These are phyloP conservation scores for Breviolum minutum DNA, from an alignment of 73 alveolate species.

Conservation along the genomic window DNA sequence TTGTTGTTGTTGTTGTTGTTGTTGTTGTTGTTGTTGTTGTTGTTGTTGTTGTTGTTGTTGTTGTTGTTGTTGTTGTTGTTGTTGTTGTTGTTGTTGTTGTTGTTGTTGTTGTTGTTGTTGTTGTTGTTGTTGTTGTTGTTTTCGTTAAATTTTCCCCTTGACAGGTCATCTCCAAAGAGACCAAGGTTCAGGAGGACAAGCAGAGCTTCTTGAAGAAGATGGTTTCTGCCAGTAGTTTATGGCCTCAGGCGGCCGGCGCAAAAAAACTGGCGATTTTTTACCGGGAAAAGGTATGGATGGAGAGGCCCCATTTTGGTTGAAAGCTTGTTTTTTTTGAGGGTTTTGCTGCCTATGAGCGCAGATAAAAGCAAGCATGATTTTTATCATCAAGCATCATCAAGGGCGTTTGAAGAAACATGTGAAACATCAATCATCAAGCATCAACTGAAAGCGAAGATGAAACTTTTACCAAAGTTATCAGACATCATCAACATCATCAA, in stretches of 20 bases:
- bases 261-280: neutral
- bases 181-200: neutral
- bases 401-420: no score
- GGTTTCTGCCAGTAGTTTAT: conserved; percentile 51
- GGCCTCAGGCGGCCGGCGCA: conserved; percentile 24
- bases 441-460: no score
- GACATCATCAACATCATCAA: no score
- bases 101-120: conserved; percentile 3
- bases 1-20: neutral
- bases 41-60: conserved; percentile 3
- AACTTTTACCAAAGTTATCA: no score
- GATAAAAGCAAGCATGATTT: no score
- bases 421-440: no score
- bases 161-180: neutral
- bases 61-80: conserved; percentile 1
- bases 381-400: no score
- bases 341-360: no score
- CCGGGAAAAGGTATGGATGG: no score
- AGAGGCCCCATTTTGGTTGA: no score
- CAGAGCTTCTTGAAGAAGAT: conserved; percentile 49
- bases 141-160: neutral
- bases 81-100: conserved; percentile 3
- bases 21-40: neutral
- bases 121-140: neutral
- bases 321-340: no score